Conservation (phyloP, 495 filamentous ascomycete genomes). For the Penicillium robsamsonii region DNA sequence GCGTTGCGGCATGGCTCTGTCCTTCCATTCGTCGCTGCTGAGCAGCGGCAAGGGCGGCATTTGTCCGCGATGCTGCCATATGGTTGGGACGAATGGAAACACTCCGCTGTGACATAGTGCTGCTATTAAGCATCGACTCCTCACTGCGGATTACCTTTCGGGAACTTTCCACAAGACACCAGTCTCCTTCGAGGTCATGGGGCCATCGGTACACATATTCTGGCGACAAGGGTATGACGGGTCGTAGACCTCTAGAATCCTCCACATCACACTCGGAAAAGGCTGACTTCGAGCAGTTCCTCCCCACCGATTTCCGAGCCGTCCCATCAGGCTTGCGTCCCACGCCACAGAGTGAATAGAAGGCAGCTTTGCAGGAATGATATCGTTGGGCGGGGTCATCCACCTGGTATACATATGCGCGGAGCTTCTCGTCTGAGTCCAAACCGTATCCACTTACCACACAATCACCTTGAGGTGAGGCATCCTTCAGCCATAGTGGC, state of each 20-base stretch:
- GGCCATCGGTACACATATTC: slow-evolving; percentile 64
- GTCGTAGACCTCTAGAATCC: slow-evolving; percentile 66
- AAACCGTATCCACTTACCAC: slow-evolving; percentile 47
- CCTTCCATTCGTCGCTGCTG: slow-evolving; percentile 42
- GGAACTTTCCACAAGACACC: slow-evolving; percentile 38
- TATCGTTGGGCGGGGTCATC: slow-evolving; percentile 42
- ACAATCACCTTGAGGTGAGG: slow-evolving; percentile 47
- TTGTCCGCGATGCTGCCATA: slow-evolving; percentile 36
- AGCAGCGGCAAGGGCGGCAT: slow-evolving; percentile 42
- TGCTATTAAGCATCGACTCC: slow-evolving; percentile 32
- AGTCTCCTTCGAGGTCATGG: slow-evolving; percentile 39
- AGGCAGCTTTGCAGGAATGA: slow-evolving; percentile 43
- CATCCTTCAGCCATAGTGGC: slow-evolving; percentile 45
- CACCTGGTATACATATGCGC: slow-evolving; percentile 40
- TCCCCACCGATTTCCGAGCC: slow-evolving; percentile 41
- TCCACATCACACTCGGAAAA: slow-evolving; percentile 70
- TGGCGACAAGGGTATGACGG: slow-evolving; percentile 64
- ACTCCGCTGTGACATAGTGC: slow-evolving; percentile 33
- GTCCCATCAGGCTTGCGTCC: slow-evolving; percentile 47
- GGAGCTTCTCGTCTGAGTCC: slow-evolving; percentile 45
- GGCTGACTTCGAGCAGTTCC: slow-evolving; percentile 51
- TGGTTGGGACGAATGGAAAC: slow-evolving; percentile 28
- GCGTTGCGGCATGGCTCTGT: slow-evolving; percentile 48
- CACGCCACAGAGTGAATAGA: slow-evolving; percentile 52
- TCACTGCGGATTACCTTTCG: slow-evolving; percentile 28